Conservation (phyloP, 108 stramenopile species). For the Conticribra weissflogii region DNA sequence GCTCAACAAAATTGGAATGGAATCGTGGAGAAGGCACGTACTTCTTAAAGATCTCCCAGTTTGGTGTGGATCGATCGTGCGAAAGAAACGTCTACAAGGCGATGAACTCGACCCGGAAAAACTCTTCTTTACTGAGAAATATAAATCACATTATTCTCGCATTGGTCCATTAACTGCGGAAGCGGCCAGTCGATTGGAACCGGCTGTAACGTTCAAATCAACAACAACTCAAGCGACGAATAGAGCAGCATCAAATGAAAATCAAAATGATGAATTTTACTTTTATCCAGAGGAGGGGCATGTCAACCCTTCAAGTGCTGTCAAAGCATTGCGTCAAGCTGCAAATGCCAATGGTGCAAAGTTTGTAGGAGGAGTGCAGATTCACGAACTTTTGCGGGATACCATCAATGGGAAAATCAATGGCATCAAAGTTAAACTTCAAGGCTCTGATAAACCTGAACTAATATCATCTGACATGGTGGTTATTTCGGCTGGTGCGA, state of each 20-base stretch:
- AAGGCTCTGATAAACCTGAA: slow-evolving; percentile 1
- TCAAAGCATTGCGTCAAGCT: slow-evolving; percentile 38
- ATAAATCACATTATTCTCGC: slow-evolving; percentile 16
- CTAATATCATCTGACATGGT: slow-evolving; percentile 45
- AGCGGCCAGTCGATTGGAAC: slow-evolving; percentile 27
- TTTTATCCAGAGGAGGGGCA: slow-evolving; percentile 70
- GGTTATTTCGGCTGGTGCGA: slow-evolving; percentile 57
- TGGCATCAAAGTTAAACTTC: slow-evolving; percentile 30
- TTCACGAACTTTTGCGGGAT: slow-evolving; percentile 40
- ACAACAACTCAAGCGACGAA: too few relatives aligned
- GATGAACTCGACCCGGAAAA: background rate
- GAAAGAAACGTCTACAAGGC: slow-evolving; percentile 11
- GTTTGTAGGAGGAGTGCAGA: slow-evolving; percentile 38
- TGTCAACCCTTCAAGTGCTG: slow-evolving; percentile 55
- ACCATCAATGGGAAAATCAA: slow-evolving; percentile 11
- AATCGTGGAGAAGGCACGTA: slow-evolving; percentile 55
- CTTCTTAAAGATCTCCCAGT: slow-evolving; percentile 36
- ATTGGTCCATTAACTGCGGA: slow-evolving; percentile 30
- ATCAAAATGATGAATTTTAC: slow-evolving; percentile 36
- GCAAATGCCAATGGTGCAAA: slow-evolving; percentile 42
- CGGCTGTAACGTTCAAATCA: too few relatives aligned
- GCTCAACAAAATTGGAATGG: slow-evolving; percentile 67
- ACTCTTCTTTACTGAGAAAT: background rate
- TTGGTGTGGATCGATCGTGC: slow-evolving; percentile 63
- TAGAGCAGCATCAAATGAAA: slow-evolving; percentile 11